Base-by-base conservation (phyloP, 345 rosid species). In the Gossypium sturtianum region DNA sequence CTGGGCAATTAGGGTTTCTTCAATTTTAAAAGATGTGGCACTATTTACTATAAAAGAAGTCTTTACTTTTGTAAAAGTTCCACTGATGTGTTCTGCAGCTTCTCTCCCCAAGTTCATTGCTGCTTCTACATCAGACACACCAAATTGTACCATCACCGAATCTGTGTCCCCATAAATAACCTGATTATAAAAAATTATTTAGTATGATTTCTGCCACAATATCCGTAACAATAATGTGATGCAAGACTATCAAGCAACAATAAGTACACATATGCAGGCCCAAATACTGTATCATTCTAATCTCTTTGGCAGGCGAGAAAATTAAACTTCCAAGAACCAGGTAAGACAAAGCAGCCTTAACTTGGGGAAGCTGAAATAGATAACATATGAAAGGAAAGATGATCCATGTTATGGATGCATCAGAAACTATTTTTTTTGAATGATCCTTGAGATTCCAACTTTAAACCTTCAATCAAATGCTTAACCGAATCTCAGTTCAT, bases 101-200 rank as follows among this genome's bases (percentile, higher is more conserved):
- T 95, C 98, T 82, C 91, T 90, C 75, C 98, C 98, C 86, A 95
- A 81, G 63, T 70, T 87, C 99, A 93, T 95, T 7, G 97, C 97
- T 80, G 80, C 89, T 79, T 86, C 90, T 41, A 95, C 89, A 20
- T 91, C 87, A 65, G 87, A 78, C 45, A 86, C 93, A 59, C 99
- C 98, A 78, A 95, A 95, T 86, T 95, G 98, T 77, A 95, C 99
- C 99, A 95, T 95, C 51, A 95, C 98, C 2, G 99, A 95, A 89
- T 95, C 98, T 6, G 99, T 95, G 81, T 95, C 99, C 73, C 98
- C 99, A 83, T 95, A 95, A 66, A 95, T 88, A 73, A 95, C 94
- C 99, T 95, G 81, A 78, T 64, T 66, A 73, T 59, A 74, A 59
- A 41, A 68, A 16, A 47, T 60, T 27, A 23, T 60, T 25, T 47